Evolutionary conservation across 2,329 filamentous ascomycete species (phyloP).

Genomic region (Rutstroemia sp.): DNA sequence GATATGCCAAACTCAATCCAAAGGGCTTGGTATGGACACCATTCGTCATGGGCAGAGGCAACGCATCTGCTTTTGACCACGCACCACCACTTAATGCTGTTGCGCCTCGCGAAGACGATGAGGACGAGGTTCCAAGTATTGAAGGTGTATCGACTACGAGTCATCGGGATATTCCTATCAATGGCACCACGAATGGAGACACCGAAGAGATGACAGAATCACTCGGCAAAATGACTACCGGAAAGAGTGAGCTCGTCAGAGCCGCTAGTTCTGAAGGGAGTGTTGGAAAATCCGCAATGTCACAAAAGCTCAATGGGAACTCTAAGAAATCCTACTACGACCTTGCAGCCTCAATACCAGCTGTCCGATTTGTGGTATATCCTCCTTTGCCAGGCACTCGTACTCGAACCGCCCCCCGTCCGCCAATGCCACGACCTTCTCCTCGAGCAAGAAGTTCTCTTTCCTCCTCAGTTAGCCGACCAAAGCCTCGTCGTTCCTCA

Average conservation of each 20-base stretch:
- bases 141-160: slow-evolving; percentile 14
- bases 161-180: slow-evolving; percentile 21
- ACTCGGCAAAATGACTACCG: slow-evolving; percentile 25
- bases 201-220: slow-evolving; percentile 21
- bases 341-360: slow-evolving; percentile 45
- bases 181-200: slow-evolving; percentile 17
- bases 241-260: slow-evolving; percentile 15
- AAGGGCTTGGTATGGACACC: slow-evolving; percentile 87
- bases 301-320: slow-evolving; percentile 19
- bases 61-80: slow-evolving; percentile 74
- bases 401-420: slow-evolving; percentile 33
- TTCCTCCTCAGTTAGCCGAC: slow-evolving; percentile 12
- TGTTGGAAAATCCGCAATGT: slow-evolving; percentile 13
- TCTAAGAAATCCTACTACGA: slow-evolving; percentile 25
- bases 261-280: slow-evolving; percentile 14
- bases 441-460: slow-evolving; percentile 4
- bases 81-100: slow-evolving; percentile 77
- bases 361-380: slow-evolving; percentile 70
- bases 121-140: slow-evolving; percentile 22
- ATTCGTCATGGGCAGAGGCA: slow-evolving; percentile 89
- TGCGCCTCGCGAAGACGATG: slow-evolving; percentile 74
- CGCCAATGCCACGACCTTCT: slow-evolving; percentile 19
- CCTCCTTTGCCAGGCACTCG: slow-evolving; percentile 52
- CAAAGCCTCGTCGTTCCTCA: slow-evolving; percentile 11
- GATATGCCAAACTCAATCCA: slow-evolving; percentile 77